Percentiles rank a stretch among this genome's conserved stretches.
phyloP scores from a whole-genome alignment of 768 basidiomycete genomes.

The Mycena albidolilacea region DNA sequence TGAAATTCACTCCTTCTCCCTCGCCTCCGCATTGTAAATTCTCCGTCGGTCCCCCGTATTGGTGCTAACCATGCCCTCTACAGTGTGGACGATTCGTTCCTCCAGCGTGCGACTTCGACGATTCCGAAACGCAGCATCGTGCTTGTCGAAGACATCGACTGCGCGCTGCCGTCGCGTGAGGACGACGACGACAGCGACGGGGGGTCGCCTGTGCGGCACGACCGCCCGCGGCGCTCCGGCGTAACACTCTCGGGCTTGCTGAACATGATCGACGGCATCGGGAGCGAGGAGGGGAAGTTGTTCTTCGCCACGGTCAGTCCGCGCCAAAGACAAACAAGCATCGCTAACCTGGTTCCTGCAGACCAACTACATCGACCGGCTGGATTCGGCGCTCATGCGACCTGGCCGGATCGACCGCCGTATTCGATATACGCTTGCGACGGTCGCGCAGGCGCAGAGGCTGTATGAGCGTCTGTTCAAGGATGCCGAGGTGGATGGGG shows the following conservation, averaged over 20 bases:
- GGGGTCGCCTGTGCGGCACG: constrained; percentile 32
- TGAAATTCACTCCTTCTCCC: constrained; percentile 81
- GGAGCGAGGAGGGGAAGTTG: constrained; percentile 73
- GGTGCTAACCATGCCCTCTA: not conserved
- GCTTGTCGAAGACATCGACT: constrained; percentile 58
- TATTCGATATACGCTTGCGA: constrained; percentile 67
- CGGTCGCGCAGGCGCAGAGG: constrained; percentile 59
- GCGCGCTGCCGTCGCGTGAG: constrained; percentile 60
- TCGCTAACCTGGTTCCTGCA: constrained; percentile 35
- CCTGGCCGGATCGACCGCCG: constrained; percentile 72
- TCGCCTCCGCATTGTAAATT: constrained; percentile 63
- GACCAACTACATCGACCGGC: constrained; percentile 71
- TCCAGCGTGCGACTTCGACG: constrained; percentile 45
- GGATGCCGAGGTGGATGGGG: constrained; percentile 29
- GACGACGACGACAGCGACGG: constrained; percentile 52
- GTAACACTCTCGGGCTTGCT: constrained; percentile 72
- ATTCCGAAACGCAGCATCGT: constrained; percentile 52
- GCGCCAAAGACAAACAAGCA: not conserved
- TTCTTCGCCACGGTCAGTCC: constrained; percentile 70
- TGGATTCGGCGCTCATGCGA: constrained; percentile 70
- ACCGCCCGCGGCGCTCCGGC: constrained; percentile 44
- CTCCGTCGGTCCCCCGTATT: not conserved
- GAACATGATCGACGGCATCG: constrained; percentile 74
- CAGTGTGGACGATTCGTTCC: constrained; percentile 48
- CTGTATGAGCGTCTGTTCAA: constrained; percentile 66